A percentile compares a stretch with the other conserved stretches of the same genome.
Conservation (phyloP, 768 basidiomycete genomes). For the Mycena polygramma region DNA sequence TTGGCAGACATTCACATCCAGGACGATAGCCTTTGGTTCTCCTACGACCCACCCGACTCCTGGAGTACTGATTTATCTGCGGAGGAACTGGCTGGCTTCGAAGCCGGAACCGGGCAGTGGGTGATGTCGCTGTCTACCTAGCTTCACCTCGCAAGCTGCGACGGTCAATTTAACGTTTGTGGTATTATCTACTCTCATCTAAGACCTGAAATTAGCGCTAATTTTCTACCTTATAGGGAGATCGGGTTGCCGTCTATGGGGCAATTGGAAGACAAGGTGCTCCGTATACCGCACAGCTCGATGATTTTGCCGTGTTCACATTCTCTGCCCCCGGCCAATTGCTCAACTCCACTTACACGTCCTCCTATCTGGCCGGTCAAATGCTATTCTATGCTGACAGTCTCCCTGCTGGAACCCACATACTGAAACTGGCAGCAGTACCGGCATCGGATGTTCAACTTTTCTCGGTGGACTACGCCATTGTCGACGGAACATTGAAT, state of each 20-base stretch:
- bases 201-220: no score
- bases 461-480: not conserved
- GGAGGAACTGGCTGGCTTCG: not conserved
- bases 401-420: not conserved
- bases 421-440: not conserved
- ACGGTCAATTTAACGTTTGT: conserved; percentile 2
- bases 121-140: not conserved
- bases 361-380: conserved; percentile 15
- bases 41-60: conserved; percentile 2
- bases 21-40: conserved; percentile 18
- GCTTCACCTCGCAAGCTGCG: conserved; percentile 3
- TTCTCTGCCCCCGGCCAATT: not conserved
- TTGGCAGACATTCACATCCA: conserved; percentile 16
- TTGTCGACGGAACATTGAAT: not conserved
- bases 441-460: not conserved
- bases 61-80: conserved; percentile 1
- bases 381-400: not conserved
- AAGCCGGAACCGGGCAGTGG: conserved; percentile 24
- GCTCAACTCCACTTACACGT: not conserved
- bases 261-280: conserved; percentile 22
- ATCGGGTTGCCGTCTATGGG: conserved; percentile 26
- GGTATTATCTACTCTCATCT: conserved; percentile 7
- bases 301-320: not conserved
- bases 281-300: conserved; percentile 9
- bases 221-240: no score